Base-by-base conservation (phyloP, 2,329 filamentous ascomycete genomes). In the Rasamsonia emersonii region DNA sequence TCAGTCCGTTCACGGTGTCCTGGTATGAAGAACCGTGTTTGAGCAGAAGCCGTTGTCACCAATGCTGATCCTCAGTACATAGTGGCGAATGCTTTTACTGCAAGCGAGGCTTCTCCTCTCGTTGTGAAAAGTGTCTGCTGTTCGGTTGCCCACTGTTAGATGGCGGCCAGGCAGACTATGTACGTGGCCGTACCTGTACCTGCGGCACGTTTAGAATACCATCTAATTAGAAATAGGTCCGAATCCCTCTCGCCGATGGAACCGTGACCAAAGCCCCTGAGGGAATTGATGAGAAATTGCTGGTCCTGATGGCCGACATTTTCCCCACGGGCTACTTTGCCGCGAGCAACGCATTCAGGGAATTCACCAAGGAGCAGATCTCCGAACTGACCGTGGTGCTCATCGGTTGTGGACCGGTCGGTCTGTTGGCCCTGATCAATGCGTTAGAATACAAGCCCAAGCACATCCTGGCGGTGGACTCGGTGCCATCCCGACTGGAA, bases 251-350 rank as follows among this genome's bases (percentile, higher is more conserved):
- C 33, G 86, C 86, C 8, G 86, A 93, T 49, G 76, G 77, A 20
- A 93, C 85, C 1, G 74, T 80, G n/a, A 71, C 86, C 50, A 80
- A 79, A 48, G 79, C 85, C 0, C 81, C 82, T 0, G 58, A 73
- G 2, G 74, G 71, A 6, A 80, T 93, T 36, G 74, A 79, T 13
- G 79, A 89, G 44, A 73, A 82, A 42, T 77, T 77, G 20, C 68
- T 93, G 29, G 77, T 93, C 5, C 70, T 94, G 16, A 93, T 94
- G 86, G 86, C 84, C 10, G 86, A 94, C 52, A 93, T 94, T 47
- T 93, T 91, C 58, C 86, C 86, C 1, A 85, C 79, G 0, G 63
- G 88, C 5, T 93, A 77, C 61, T 93, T 88, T 46, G 86, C 84
- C 5, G 83, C 83, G 4, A 70, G 72, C 36, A 91, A 86, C 49